Evolutionary conservation across 2,329 filamentous ascomycete genomes (phyloP).

Genomic region (Immersiporthe knoxdaviesiana): DNA sequence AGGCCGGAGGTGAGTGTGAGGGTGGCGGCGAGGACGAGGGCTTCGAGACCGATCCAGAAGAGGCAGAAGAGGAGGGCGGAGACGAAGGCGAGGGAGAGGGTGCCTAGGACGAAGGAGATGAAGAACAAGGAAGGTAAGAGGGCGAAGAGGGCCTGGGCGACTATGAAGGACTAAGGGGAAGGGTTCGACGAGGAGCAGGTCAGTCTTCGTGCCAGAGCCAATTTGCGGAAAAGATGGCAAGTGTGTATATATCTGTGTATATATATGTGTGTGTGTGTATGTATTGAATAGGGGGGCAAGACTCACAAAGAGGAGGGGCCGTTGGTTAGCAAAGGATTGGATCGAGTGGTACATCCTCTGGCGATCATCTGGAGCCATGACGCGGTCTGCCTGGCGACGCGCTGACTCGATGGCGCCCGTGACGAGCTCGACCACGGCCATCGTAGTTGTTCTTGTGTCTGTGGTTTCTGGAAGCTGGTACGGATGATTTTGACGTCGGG

Average conservation of each 20-base stretch:
- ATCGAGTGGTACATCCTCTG: slow-evolving; percentile 58
- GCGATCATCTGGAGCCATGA: slow-evolving; percentile 64
- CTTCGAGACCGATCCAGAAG: slow-evolving; percentile 68
- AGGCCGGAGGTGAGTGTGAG: slow-evolving; percentile 67
- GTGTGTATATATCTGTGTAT: neutral
- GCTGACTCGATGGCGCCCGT: slow-evolving; percentile 44
- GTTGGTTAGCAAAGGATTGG: slow-evolving; percentile 60
- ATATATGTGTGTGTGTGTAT: too few species aligned
- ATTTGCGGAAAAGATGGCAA: neutral
- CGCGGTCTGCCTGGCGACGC: slow-evolving; percentile 50
- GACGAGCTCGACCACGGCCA: slow-evolving; percentile 40
- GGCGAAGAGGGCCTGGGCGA: slow-evolving; percentile 66
- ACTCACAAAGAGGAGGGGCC: slow-evolving; percentile 72
- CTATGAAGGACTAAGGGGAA: slow-evolving; percentile 65
- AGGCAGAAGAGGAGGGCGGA: slow-evolving; percentile 67
- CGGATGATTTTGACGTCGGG: neutral
- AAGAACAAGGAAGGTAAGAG: slow-evolving; percentile 72
- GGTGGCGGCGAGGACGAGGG: slow-evolving; percentile 69
- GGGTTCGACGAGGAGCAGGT: slow-evolving; percentile 5
- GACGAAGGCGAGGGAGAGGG: slow-evolving; percentile 64
- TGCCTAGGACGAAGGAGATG: slow-evolving; percentile 64
- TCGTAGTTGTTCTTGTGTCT: slow-evolving; percentile 13
- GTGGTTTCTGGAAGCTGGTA: neutral
- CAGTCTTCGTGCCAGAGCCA: neutral
- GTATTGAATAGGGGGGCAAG: neutral